A percentile compares a stretch with the other conserved stretches of the same genome.
These are phyloP conservation scores for Rhododendron ferrugineum DNA, from an alignment of 148 eudicot species.

Conservation along the genomic window DNA sequence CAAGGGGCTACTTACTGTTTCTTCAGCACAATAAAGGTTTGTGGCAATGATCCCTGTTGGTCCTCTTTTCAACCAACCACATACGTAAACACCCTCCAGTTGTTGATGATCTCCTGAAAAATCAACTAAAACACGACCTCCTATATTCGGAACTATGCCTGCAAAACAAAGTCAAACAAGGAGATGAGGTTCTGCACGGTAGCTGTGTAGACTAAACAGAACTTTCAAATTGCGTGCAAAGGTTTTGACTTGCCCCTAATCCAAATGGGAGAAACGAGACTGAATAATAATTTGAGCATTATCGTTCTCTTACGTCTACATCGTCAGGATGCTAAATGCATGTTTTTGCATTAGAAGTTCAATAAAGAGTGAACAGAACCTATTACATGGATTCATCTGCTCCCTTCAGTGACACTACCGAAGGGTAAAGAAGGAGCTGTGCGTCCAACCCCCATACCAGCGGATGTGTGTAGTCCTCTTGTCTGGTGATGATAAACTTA, in stretches of 20 bases:
- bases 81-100: constrained; percentile 66
- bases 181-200: neutral
- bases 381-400: neutral
- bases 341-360: neutral
- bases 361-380: neutral
- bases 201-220: neutral
- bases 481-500: neutral
- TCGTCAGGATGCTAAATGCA: neutral
- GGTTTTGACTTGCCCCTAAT: neutral
- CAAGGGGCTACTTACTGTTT: constrained; percentile 56
- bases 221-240: neutral
- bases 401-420: neutral
- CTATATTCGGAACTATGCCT: constrained; percentile 81
- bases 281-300: neutral
- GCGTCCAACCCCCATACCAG: neutral
- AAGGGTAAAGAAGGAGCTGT: neutral
- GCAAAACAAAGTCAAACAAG: constrained; percentile 11
- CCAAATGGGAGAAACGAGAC: neutral
- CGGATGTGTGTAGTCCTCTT: neutral
- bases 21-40: constrained; percentile 88
- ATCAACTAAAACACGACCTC: constrained; percentile 62
- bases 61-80: constrained; percentile 98
- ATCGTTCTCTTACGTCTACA: neutral
- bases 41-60: constrained; percentile 94
- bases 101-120: constrained; percentile 25